These are phyloP conservation scores for Allium sativum DNA, from an alignment of 106 monocot genomes.

Conservation along the genomic window DNA sequence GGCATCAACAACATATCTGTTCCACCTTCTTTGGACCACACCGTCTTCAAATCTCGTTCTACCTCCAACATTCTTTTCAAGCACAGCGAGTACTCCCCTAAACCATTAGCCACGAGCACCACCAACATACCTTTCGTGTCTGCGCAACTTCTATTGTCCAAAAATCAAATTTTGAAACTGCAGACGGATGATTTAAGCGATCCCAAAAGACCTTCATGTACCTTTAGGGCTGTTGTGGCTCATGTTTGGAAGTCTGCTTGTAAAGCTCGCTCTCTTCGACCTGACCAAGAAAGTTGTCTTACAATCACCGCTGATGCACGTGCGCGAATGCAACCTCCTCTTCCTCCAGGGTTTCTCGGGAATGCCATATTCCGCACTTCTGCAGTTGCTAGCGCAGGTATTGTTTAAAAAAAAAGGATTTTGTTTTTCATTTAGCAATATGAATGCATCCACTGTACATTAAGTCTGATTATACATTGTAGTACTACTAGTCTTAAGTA, in stretches of 20 bases:
- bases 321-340: conserved; percentile 25
- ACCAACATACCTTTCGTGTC: conserved; percentile 2
- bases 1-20: neutral
- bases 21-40: conserved; percentile 31
- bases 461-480: no score
- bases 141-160: conserved; percentile 29
- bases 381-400: conserved; percentile 4
- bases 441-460: no score
- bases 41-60: conserved; percentile 25
- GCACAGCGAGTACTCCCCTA: conserved; percentile 26
- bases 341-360: conserved; percentile 35
- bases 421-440: no score
- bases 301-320: conserved; percentile 29
- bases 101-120: neutral
- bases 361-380: conserved; percentile 34
- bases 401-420: no score
- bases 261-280: conserved; percentile 28
- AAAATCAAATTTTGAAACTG: conserved; percentile 20
- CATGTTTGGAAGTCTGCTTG: conserved; percentile 50
- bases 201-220: conserved; percentile 2
- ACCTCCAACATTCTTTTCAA: conserved; percentile 19
- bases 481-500: no score
- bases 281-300: conserved; percentile 20
- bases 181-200: no score
- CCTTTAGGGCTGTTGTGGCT: conserved; percentile 32